Base-by-base conservation (phyloP, 2,329 filamentous ascomycete species). In the Neonectria punicea region DNA sequence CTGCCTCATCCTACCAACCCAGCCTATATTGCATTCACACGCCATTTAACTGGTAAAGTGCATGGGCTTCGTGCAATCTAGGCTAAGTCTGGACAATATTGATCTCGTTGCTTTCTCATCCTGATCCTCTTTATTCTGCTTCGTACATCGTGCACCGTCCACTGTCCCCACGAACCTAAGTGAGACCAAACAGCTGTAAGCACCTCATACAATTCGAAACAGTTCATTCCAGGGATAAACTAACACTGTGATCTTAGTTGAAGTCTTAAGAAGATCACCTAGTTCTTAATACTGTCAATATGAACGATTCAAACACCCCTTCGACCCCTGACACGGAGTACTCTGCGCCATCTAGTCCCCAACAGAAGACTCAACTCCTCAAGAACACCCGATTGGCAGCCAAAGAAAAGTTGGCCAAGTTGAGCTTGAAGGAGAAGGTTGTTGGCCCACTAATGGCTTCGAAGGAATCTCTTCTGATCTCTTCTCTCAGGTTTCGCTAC, bases 351-450 rank as follows among this genome's bases (percentile, higher is more conserved):
- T 79, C 74, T 43, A 86, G 82, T 66, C 82, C 83, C 3, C 76
- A 78, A 18, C 75, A 80, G 30, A 80, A 80, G 66, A 72, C 67
- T 47, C 72, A 75, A 18, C 65, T 75, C 13, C 71, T 80, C 9
- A 78, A 78, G 66, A 76, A 82, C 66, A 78, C 78, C 50, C 81
- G 85, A 58, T 70, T 77, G 36, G 74, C 78, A 32, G 82, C 84
- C 16, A 81, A 75, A 69, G 82, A 85, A 70, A 87, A 88, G 70
- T 75, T 90, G 39, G 79, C 81, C 47, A 79, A 80, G 67, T 76
- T 90, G 44, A 86, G 82, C 10, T 74, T 87, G 47, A 85, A 87
- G 59, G 87, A 90, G 74, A 90, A 90, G 80, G 86, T 86, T 68
- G 70, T 7, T 44, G 32, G 8, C 34, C 28, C 2, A 3, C 10